Evolutionary conservation across 768 basidiomycete species (phyloP).

Genomic region (Asterophora parasitica): DNA sequence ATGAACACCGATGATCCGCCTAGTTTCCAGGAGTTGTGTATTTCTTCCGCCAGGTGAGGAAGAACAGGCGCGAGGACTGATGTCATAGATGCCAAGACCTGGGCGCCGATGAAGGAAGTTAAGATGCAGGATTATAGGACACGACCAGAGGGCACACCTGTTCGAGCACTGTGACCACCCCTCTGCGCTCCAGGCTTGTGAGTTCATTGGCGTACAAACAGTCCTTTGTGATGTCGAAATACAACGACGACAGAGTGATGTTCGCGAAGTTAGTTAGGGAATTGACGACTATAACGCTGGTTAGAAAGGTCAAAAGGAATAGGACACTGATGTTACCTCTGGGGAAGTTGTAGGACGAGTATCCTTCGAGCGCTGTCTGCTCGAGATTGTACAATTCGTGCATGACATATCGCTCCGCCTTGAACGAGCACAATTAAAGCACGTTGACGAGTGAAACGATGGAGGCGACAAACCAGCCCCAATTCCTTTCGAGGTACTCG

Average conservation of each 20-base stretch:
- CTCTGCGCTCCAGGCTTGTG: conserved; percentile 50
- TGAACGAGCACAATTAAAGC: background rate
- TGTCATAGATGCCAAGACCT: conserved; percentile 68
- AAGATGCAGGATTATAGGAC: background rate
- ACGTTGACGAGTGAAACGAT: background rate
- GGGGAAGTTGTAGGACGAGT: conserved; percentile 73
- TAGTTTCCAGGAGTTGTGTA: conserved; percentile 45
- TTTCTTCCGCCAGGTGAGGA: conserved; percentile 90
- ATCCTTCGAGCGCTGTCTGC: conserved; percentile 58
- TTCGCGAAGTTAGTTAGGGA: conserved; percentile 76
- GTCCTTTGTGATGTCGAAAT: conserved; percentile 92
- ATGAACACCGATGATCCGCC: conserved; percentile 60
- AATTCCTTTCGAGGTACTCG: conserved; percentile 44
- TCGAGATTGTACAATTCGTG: conserved; percentile 78
- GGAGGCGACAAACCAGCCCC: conserved; percentile 50
- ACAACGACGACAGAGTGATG: conserved; percentile 81
- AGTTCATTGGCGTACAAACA: conserved; percentile 69
- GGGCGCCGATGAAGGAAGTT: conserved; percentile 9
- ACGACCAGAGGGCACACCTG: conserved; percentile 37
- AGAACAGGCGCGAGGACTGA: conserved; percentile 78
- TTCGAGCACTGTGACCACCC: conserved; percentile 65
- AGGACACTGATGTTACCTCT: conserved; percentile 48
- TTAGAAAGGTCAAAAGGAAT: background rate
- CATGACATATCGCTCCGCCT: conserved; percentile 87
- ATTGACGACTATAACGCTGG: conserved; percentile 50